Percentiles rank a stretch among this genome's conserved stretches.
Evolutionary conservation across 2,329 filamentous ascomycete species (phyloP).

Genomic region (Beauveria sp.): DNA sequence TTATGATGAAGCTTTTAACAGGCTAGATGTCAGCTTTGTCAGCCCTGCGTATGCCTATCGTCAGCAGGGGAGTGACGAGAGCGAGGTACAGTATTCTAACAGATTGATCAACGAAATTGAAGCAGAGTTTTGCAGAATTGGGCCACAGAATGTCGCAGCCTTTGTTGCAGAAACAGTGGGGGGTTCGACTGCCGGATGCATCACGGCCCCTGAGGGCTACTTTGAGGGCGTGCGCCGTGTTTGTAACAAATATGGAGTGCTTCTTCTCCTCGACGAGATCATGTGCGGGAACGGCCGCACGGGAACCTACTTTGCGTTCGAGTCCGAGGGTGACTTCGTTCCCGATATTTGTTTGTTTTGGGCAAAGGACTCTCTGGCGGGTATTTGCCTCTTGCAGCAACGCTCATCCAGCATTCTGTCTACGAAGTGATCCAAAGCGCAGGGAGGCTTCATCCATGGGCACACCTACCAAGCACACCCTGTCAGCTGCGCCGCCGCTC

Average conservation of each 20-base stretch:
- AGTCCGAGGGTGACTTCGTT: constrained; percentile 41
- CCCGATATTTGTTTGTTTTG: constrained; percentile 48
- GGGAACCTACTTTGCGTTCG: constrained; percentile 52
- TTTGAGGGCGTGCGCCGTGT: constrained; percentile 56
- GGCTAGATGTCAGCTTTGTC: constrained; percentile 2
- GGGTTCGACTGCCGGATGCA: constrained; percentile 59
- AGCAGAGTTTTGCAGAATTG: constrained; percentile 52
- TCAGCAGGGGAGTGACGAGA: constrained; percentile 15
- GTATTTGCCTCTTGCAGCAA: not conserved
- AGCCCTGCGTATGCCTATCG: constrained; percentile 4
- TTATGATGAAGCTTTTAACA: not conserved
- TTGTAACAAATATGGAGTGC: constrained; percentile 62
- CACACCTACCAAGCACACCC: constrained; percentile 6
- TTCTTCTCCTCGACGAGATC: constrained; percentile 65
- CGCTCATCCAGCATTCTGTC: not conserved
- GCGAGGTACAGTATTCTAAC: constrained; percentile 42
- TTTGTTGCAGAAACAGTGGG: constrained; percentile 68
- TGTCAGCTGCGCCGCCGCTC: constrained; percentile 17
- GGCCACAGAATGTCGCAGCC: constrained; percentile 57
- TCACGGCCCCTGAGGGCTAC: constrained; percentile 57
- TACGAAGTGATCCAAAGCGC: not conserved
- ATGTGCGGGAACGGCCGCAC: constrained; percentile 61
- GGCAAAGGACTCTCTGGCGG: constrained; percentile 1
- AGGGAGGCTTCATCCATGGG: not conserved
- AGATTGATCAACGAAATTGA: constrained; percentile 59